Percentiles rank a stretch among this genome's conserved stretches.
phyloP scores from a whole-genome alignment of 2,329 filamentous ascomycete genomes.

The Elsinoe batatas region DNA sequence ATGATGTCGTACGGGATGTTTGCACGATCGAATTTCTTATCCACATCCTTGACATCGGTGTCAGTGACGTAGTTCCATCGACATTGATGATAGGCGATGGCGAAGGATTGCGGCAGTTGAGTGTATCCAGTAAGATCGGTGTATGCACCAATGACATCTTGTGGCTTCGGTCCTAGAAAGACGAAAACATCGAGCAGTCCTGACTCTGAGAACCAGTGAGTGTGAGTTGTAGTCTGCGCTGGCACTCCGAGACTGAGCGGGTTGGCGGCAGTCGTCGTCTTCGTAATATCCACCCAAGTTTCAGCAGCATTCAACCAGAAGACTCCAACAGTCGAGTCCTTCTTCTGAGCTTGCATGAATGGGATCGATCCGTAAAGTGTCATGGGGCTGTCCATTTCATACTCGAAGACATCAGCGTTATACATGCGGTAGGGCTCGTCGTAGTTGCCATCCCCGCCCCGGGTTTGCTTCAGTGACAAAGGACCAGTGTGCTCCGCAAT shows the following conservation, averaged over 20 bases:
- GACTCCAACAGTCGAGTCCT: slow-evolving; percentile 84
- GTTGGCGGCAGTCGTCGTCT: slow-evolving; percentile 63
- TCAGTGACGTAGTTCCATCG: slow-evolving; percentile 98
- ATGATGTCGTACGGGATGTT: slow-evolving; percentile 97
- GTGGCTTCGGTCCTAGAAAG: slow-evolving; percentile 79
- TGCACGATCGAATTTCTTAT: slow-evolving; percentile 89
- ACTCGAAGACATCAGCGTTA: slow-evolving; percentile 96
- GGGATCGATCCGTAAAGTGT: slow-evolving; percentile 96
- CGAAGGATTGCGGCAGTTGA: slow-evolving; percentile 82
- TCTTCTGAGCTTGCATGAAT: slow-evolving; percentile 94
- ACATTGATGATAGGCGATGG: slow-evolving; percentile 92
- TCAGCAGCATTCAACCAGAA: slow-evolving; percentile 98
- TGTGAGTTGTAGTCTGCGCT: slow-evolving; percentile 66
- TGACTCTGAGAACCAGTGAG: slow-evolving; percentile 93
- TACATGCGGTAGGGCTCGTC: slow-evolving; percentile 87
- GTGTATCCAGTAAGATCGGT: slow-evolving; percentile 86
- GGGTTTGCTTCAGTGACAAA: slow-evolving; percentile 79
- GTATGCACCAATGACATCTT: slow-evolving; percentile 72
- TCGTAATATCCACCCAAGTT: slow-evolving; percentile 93
- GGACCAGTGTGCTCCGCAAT: slow-evolving; percentile 89
- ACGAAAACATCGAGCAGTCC: slow-evolving; percentile 88
- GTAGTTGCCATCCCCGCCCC: slow-evolving; percentile 77
- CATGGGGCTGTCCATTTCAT: slow-evolving; percentile 95
- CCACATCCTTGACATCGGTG: slow-evolving; percentile 92
- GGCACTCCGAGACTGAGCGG: slow-evolving; percentile 63